Conservation (phyloP, 345 rosid species). For the Excoecaria cochinchinensis region DNA sequence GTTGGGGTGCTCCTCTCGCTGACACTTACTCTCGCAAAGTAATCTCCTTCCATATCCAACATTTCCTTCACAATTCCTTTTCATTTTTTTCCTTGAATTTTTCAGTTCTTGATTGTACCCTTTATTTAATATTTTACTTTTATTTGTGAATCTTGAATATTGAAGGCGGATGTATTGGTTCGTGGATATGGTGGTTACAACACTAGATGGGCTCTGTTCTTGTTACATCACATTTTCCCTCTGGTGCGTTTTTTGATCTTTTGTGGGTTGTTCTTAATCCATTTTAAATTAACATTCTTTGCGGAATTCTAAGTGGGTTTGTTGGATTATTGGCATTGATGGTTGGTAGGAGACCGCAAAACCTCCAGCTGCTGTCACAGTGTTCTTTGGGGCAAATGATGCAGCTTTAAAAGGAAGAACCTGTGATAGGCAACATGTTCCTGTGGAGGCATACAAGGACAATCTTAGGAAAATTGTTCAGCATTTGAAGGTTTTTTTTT, state of each 20-base stretch:
- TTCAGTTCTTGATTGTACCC: background rate
- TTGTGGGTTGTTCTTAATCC: background rate
- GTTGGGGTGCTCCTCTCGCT: constrained; percentile 89
- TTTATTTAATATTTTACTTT: background rate
- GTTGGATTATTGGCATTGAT: constrained; percentile 7
- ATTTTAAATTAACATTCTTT: background rate
- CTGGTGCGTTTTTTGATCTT: constrained; percentile 33
- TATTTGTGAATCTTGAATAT: background rate
- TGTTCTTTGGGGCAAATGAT: constrained; percentile 95
- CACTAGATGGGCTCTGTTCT: constrained; percentile 88
- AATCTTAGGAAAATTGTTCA: constrained; percentile 66
- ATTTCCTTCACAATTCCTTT: background rate
- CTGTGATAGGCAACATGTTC: constrained; percentile 76
- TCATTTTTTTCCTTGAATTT: background rate
- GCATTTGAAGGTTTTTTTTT: constrained; percentile 65
- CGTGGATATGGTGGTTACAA: constrained; percentile 98
- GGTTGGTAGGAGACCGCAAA: constrained; percentile 42
- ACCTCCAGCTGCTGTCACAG: constrained; percentile 68
- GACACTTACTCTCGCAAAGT: constrained; percentile 85
- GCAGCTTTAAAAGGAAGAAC: constrained; percentile 78
- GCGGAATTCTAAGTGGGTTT: constrained; percentile 11
- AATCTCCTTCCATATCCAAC: background rate
- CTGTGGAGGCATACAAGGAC: constrained; percentile 66
- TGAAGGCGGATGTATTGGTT: constrained; percentile 66
- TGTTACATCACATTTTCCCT: constrained; percentile 73